Conservation (phyloP, 257 asterid species). For the Fraxinus cuspidata region DNA sequence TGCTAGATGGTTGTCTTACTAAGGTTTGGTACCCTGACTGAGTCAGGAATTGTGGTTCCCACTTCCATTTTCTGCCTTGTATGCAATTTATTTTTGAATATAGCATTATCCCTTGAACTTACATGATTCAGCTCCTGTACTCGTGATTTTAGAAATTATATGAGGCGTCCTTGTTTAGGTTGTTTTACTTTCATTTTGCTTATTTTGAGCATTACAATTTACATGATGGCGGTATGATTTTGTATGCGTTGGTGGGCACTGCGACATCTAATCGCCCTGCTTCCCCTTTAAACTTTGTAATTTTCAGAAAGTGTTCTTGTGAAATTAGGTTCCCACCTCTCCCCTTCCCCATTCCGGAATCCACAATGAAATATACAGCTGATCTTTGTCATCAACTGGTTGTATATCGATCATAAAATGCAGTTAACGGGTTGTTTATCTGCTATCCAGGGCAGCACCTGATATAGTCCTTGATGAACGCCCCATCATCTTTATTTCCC, state of each 20-base stretch:
- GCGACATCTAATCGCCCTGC: neutral
- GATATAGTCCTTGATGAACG: constrained; percentile 1
- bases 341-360: neutral
- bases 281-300: neutral
- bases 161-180: neutral
- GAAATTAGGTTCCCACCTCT: neutral
- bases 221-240: neutral
- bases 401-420: neutral
- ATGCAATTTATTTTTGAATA: neutral
- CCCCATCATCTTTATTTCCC: neutral
- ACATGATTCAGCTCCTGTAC: neutral
- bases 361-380: neutral
- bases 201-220: neutral
- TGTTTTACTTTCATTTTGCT: neutral
- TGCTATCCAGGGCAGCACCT: neutral
- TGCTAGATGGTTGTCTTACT: neutral
- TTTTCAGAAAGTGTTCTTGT: neutral
- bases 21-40: neutral
- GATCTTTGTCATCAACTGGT: neutral
- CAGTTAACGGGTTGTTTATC: neutral
- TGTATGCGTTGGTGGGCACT: neutral
- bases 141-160: neutral
- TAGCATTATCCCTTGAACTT: neutral
- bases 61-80: neutral
- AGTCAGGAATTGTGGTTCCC: too few relatives aligned